Conservation (phyloP, 2,329 filamentous ascomycete species). For the Aspergillus proliferans region DNA sequence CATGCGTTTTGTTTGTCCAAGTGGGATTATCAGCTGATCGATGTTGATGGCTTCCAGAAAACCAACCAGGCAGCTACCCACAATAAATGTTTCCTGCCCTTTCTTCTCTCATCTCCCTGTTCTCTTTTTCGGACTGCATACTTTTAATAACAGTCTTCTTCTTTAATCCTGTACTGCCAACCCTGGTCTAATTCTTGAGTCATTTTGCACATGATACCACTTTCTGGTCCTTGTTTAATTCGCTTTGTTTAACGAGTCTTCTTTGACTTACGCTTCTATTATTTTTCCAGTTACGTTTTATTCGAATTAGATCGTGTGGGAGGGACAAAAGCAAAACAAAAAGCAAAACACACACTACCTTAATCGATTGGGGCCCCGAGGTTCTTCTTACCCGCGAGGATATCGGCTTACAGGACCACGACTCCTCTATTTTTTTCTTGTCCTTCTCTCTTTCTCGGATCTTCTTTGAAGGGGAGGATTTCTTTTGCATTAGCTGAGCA, state of each 20-base stretch:
- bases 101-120: slow-evolving; percentile 13
- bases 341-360: slow-evolving; percentile 4
- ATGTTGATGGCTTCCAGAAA: slow-evolving; percentile 31
- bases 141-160: slow-evolving; percentile 31
- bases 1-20: neutral
- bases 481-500: slow-evolving; percentile 17
- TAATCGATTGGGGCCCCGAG: neutral
- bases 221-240: slow-evolving; percentile 19
- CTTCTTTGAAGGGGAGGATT: slow-evolving; percentile 9
- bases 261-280: slow-evolving; percentile 21
- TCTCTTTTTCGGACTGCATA: slow-evolving; percentile 15
- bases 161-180: slow-evolving; percentile 26
- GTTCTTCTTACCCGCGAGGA: neutral
- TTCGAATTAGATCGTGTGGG: slow-evolving; percentile 1
- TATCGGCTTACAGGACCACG: slow-evolving; percentile 12
- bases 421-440: slow-evolving; percentile 2
- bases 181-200: slow-evolving; percentile 27
- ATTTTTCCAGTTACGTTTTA: slow-evolving; percentile 14
- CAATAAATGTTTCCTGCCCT: slow-evolving; percentile 23
- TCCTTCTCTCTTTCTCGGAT: too few relatives aligned
- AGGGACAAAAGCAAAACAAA: slow-evolving; percentile 12
- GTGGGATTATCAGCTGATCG: slow-evolving; percentile 16
- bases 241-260: slow-evolving; percentile 24
- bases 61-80: slow-evolving; percentile 30
- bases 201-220: slow-evolving; percentile 33